A percentile compares a stretch with the other conserved stretches of the same genome.
Evolutionary conservation across 2,329 filamentous ascomycete genomes (phyloP).

Genomic region (Microdochium nivale): DNA sequence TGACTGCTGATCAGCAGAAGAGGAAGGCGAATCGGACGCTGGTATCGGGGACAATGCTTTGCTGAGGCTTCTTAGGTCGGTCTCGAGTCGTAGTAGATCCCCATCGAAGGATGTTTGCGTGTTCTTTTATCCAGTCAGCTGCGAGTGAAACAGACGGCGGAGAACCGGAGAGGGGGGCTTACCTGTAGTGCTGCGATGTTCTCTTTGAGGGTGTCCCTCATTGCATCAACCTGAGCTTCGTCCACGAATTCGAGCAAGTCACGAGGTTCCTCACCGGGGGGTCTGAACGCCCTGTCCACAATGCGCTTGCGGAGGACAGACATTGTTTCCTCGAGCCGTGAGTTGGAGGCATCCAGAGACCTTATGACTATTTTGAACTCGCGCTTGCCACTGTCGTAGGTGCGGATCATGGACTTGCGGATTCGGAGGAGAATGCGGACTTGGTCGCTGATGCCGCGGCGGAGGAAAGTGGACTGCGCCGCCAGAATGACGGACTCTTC

Average conservation of each 20-base stretch:
- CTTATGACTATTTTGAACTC: constrained; percentile 55
- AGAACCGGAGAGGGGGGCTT: constrained; percentile 4
- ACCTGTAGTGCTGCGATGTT: constrained; percentile 66
- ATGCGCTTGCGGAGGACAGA: constrained; percentile 52
- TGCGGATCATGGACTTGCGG: constrained; percentile 40
- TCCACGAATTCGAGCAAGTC: constrained; percentile 71
- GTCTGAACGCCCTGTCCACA: constrained; percentile 57
- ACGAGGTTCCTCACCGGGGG: constrained; percentile 47
- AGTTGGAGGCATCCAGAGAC: constrained; percentile 58
- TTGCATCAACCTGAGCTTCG: constrained; percentile 56
- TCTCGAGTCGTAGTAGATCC: constrained; percentile 67
- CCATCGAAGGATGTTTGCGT: constrained; percentile 68
- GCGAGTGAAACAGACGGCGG: constrained; percentile 5
- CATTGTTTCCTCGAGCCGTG: constrained; percentile 58
- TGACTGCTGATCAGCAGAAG: constrained; percentile 27
- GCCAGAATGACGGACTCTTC: constrained; percentile 71
- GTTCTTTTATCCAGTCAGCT: constrained; percentile 24
- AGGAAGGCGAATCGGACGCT: constrained; percentile 22
- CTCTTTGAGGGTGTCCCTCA: constrained; percentile 58
- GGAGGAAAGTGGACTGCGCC: constrained; percentile 61
- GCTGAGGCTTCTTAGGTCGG: constrained; percentile 59
- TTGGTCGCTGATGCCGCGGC: constrained; percentile 51
- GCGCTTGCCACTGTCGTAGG: constrained; percentile 48
- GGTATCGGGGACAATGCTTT: constrained; percentile 40
- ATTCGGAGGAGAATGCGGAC: constrained; percentile 41